Conservation (phyloP, 179 eudicot genomes). For the Carnegiea gigantea region DNA sequence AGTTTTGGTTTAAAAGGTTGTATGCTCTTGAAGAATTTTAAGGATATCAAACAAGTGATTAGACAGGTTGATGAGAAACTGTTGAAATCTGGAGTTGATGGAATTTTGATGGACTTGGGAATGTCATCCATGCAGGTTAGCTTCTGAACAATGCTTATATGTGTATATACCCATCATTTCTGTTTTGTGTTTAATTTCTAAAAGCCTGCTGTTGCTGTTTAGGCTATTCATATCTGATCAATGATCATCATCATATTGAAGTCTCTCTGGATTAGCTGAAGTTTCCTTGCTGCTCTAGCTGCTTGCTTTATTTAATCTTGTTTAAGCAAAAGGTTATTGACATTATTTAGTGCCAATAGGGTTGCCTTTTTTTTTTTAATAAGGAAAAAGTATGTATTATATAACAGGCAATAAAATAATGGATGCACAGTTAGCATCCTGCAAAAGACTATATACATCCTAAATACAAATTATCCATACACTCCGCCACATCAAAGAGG, state of each 20-base stretch:
- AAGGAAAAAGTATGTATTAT: too few relatives aligned
- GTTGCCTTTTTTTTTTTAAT: too few relatives aligned
- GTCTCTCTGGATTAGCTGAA: not conserved
- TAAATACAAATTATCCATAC: too few relatives aligned
- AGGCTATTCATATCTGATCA: not conserved
- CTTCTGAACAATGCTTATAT: slow-evolving; percentile 10
- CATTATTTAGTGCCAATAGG: not conserved
- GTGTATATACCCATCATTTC: not conserved
- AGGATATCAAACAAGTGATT: slow-evolving; percentile 52
- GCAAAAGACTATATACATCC: too few relatives aligned
- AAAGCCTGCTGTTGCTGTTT: not conserved
- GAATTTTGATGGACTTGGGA: slow-evolving; percentile 94
- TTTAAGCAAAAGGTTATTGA: not conserved
- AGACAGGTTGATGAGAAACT: slow-evolving; percentile 57
- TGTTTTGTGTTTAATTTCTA: not conserved
- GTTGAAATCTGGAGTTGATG: slow-evolving; percentile 56
- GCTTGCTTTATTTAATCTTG: not conserved
- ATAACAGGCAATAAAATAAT: too few relatives aligned
- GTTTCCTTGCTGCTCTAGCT: not conserved
- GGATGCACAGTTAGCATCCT: too few relatives aligned
- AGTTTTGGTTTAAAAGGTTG: slow-evolving; percentile 45
- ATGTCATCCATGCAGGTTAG: slow-evolving; percentile 99
- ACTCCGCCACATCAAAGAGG: too few relatives aligned
- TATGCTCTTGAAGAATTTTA: slow-evolving; percentile 60
- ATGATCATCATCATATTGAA: not conserved